Evolutionary conservation across 176 grass and related monocot species (phyloP).

Genomic region (maize (Zea mays)): DNA sequence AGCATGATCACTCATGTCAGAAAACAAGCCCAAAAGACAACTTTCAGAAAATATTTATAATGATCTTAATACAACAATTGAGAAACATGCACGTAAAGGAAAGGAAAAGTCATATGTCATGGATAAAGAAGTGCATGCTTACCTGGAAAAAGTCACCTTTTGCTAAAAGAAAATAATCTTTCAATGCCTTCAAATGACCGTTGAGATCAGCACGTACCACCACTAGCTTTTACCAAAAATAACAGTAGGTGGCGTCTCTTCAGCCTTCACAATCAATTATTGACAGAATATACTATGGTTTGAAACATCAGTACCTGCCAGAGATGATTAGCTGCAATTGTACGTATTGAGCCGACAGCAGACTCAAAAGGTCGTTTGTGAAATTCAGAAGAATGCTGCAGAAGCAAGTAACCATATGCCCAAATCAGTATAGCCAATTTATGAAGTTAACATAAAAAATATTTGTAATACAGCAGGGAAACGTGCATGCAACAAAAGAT

Average conservation of each 20-base stretch:
- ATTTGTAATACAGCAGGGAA: background rate
- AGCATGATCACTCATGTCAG: constrained; percentile 24
- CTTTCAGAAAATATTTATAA: background rate
- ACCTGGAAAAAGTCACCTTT: constrained; percentile 99
- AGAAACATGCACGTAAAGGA: constrained; percentile 2
- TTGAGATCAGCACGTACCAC: constrained; percentile 94
- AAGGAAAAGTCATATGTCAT: constrained; percentile 13
- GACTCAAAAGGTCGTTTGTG: constrained; percentile 92
- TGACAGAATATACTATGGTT: constrained; percentile 23
- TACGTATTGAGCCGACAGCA: constrained; percentile 87
- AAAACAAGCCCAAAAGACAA: constrained; percentile 19
- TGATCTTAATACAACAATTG: background rate
- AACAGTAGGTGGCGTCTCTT: constrained; percentile 33
- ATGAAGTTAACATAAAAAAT: background rate
- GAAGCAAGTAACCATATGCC: constrained; percentile 7
- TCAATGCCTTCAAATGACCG: constrained; percentile 94
- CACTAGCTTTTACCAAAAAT: constrained; percentile 76
- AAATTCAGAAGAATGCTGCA: constrained; percentile 94
- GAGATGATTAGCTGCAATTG: constrained; percentile 92
- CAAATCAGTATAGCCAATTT: background rate
- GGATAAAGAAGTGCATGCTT: constrained; percentile 16
- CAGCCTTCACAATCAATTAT: constrained; percentile 33
- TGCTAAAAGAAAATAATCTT: constrained; percentile 99
- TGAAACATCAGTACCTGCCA: constrained; percentile 73
- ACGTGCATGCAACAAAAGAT: constrained; percentile 31